phyloP scores from a whole-genome alignment of 768 basidiomycete genomes.

The Boletus coccyginus region DNA sequence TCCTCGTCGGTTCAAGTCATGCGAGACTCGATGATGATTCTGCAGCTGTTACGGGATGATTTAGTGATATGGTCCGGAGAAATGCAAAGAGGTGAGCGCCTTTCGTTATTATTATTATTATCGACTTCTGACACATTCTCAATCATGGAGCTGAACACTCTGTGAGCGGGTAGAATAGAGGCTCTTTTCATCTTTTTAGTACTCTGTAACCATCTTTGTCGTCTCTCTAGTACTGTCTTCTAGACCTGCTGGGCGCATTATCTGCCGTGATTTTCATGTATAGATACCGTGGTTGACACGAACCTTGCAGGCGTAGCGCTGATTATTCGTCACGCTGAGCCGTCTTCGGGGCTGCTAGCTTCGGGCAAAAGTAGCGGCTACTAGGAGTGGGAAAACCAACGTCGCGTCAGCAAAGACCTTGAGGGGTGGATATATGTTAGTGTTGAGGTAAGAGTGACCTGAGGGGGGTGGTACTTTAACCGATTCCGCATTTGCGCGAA shows the following conservation, averaged over 20 bases:
- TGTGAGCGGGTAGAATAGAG: constrained; percentile 11
- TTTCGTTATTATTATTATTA: background rate
- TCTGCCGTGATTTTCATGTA: constrained; percentile 6
- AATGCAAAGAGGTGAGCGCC: constrained; percentile 45
- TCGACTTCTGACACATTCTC: constrained; percentile 12
- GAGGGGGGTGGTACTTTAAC: constrained; percentile 57
- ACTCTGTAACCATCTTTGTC: background rate
- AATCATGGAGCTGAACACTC: constrained; percentile 24
- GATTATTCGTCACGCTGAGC: background rate
- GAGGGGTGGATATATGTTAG: constrained; percentile 2
- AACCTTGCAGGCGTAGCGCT: background rate
- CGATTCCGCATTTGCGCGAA: constrained; percentile 77
- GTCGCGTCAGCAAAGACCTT: constrained; percentile 95
- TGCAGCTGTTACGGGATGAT: constrained; percentile 83
- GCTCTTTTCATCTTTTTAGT: background rate
- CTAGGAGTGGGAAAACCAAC: constrained; percentile 90
- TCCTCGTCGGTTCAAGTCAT: constrained; percentile 42
- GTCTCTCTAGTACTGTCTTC: background rate
- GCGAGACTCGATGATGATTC: constrained; percentile 78
- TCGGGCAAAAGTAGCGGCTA: constrained; percentile 90
- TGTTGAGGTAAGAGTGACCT: background rate
- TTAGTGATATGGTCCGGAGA: constrained; percentile 83
- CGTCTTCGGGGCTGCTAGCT: constrained; percentile 18
- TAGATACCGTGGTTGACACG: background rate
- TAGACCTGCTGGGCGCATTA: constrained; percentile 9